A percentile compares a stretch with the other conserved stretches of the same genome.
These are phyloP conservation scores for Fusarium devonianum DNA, from an alignment of 2,329 filamentous ascomycete species.

Conservation along the genomic window DNA sequence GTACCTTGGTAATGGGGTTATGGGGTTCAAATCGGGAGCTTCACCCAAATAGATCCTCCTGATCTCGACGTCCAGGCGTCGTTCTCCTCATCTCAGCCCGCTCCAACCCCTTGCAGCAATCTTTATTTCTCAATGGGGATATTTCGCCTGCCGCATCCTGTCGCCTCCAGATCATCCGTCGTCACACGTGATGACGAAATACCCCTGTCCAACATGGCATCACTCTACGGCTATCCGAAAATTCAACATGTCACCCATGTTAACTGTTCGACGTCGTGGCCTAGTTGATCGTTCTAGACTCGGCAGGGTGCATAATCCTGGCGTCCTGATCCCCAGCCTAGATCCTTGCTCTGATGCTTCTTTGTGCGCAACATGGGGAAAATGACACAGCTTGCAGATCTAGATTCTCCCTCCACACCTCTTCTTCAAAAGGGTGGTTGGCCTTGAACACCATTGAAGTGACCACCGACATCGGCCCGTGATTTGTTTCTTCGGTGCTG, in stretches of 20 bases:
- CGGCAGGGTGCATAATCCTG: not conserved
- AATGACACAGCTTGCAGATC: slow-evolving; percentile 19
- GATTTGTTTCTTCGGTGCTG: not conserved
- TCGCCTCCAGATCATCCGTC: slow-evolving; percentile 21
- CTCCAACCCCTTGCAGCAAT: slow-evolving; percentile 15
- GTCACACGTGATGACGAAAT: slow-evolving; percentile 39
- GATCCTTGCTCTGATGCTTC: slow-evolving; percentile 27
- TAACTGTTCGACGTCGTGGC: too few relatives aligned
- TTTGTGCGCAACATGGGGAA: too few relatives aligned
- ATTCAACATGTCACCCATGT: slow-evolving; percentile 21
- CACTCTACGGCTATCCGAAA: too few relatives aligned
- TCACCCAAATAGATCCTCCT: slow-evolving; percentile 27
- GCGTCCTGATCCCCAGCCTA: not conserved
- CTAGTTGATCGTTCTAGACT: slow-evolving; percentile 15
- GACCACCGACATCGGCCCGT: not conserved
- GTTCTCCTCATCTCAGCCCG: slow-evolving; percentile 20
- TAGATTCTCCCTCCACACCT: slow-evolving; percentile 1
- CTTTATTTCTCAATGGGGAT: slow-evolving; percentile 10
- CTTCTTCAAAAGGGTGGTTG: too few relatives aligned
- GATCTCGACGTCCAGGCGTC: slow-evolving; percentile 15
- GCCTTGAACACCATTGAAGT: not conserved
- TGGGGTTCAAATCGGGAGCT: not conserved
- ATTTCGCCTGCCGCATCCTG: slow-evolving; percentile 10
- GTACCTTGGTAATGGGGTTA: slow-evolving; percentile 1
- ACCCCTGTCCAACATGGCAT: slow-evolving; percentile 11